Percentiles rank a stretch among this genome's conserved stretches.
Evolutionary conservation across 495 filamentous ascomycete species (phyloP).

Genomic region (Delitschia confertaspora): DNA sequence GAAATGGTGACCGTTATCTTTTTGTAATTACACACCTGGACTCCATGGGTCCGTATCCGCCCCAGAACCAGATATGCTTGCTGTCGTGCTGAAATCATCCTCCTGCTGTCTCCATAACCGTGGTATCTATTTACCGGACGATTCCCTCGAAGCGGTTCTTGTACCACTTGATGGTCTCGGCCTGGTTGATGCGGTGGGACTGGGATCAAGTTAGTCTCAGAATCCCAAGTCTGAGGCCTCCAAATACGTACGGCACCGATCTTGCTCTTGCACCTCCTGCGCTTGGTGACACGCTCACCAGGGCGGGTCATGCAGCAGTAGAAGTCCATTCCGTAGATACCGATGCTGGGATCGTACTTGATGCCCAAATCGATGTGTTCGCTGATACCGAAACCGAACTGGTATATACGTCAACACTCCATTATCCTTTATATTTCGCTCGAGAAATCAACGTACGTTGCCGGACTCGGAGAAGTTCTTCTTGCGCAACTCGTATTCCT

Average conservation of each 20-base stretch:
- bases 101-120: background rate
- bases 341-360: constrained; percentile 84
- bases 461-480: constrained; percentile 99
- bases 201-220: too few relatives aligned
- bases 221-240: too few relatives aligned
- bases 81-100: constrained; percentile 14
- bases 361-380: constrained; percentile 99
- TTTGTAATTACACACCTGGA: constrained; percentile 25
- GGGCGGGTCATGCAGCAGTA: constrained; percentile 99
- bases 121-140: constrained; percentile 86
- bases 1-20: constrained; percentile 21
- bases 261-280: constrained; percentile 75
- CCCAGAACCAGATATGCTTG: constrained; percentile 15
- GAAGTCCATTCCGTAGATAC: constrained; percentile 99
- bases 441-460: too few relatives aligned
- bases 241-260: too few relatives aligned
- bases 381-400: constrained; percentile 99
- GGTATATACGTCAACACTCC: constrained; percentile 54
- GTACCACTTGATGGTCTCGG: constrained; percentile 98
- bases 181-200: constrained; percentile 84
- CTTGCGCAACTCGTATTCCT: constrained; percentile 99
- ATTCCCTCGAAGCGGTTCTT: constrained; percentile 99
- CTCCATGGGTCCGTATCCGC: constrained; percentile 11
- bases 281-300: constrained; percentile 93
- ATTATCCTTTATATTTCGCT: background rate